Evolutionary conservation across 139 green algal genomes (phyloP), one percentile per base, ranked within the genome.

Genomic region (Chlorella vulgaris): DNA sequence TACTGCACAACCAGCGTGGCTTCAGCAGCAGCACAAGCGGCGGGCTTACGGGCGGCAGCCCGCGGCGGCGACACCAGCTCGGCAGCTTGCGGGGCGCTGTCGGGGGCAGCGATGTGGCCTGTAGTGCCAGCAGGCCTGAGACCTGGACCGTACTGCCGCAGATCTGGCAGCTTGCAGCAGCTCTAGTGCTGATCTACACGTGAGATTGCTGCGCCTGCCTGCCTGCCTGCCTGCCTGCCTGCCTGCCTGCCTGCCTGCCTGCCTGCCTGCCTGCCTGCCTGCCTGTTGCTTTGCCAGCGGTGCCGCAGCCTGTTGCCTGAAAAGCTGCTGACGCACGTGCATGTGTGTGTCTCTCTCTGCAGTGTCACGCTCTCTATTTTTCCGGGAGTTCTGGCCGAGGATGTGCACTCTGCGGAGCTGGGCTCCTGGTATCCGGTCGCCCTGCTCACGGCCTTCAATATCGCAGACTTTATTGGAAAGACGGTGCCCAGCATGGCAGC

Each of bases 361-460:
- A 78, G 80, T 0, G 51, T 71, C 58, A 98, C 95, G 0, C 82
- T 98, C 24, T 88, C 86, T 69, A 96, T 98, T 55, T 98, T 98
- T 70, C 95, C 95, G 1, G 95, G 95, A 0, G 85, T 98, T 22
- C 79, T 98, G 38, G 90, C 93, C 1, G 95, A 98, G 75, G 92
- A 97, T 67, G 66, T 97, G 13, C 71, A 91, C 47, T 93, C 76
- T 15, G 69, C 67, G 4, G 19, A 60, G 36, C 79, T 98, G 38
- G 93, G 92, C 4, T 81, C 85, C 69, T 98, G 95, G 95, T 98
- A 97, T 85, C 86, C 93, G 4, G 78, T 98, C 19, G 66, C 96
- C 15, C 85, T 97, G 4, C 90, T 98, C 74, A 86, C 87, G 15
- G 43, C 68, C 3, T 98, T 94, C 88, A 98, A 97, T 73, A 21